Evolutionary conservation across 2,329 filamentous ascomycete genomes (phyloP).

Genomic region (Pezicula carpinea): DNA sequence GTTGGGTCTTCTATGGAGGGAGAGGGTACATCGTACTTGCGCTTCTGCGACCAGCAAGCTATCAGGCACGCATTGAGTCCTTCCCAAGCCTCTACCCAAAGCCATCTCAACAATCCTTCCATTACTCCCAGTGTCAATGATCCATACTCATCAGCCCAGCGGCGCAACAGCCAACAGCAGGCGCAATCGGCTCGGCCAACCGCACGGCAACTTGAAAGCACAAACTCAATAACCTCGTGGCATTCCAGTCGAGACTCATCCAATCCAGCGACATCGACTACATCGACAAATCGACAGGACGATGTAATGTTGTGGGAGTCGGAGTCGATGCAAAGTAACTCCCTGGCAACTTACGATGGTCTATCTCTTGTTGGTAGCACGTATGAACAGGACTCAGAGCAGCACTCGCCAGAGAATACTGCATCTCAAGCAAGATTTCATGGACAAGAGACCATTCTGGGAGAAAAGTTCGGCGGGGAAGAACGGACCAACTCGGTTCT

Average conservation of each 20-base stretch:
- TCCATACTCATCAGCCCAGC: constrained; percentile 9
- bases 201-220: no score
- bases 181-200: no score
- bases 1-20: constrained; percentile 22
- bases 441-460: constrained; percentile 45
- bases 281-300: no score
- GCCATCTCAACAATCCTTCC: constrained; percentile 41
- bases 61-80: constrained; percentile 18
- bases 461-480: constrained; percentile 55
- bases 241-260: no score
- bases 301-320: background rate
- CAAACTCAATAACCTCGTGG: no score
- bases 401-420: constrained; percentile 9
- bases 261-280: no score
- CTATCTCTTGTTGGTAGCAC: constrained; percentile 39
- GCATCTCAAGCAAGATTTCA: constrained; percentile 36
- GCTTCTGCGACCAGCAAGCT: constrained; percentile 32
- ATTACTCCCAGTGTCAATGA: constrained; percentile 44
- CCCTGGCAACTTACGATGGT: constrained; percentile 37
- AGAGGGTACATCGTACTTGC: constrained; percentile 21
- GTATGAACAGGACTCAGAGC: constrained; percentile 7
- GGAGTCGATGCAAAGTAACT: constrained; percentile 26
- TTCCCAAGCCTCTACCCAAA: constrained; percentile 29
- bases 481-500: constrained; percentile 69
- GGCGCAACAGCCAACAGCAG: background rate